Percentiles rank a stretch among this genome's conserved stretches.
Evolutionary conservation across 345 rosid genomes (phyloP).

Genomic region (Syzygium grande): DNA sequence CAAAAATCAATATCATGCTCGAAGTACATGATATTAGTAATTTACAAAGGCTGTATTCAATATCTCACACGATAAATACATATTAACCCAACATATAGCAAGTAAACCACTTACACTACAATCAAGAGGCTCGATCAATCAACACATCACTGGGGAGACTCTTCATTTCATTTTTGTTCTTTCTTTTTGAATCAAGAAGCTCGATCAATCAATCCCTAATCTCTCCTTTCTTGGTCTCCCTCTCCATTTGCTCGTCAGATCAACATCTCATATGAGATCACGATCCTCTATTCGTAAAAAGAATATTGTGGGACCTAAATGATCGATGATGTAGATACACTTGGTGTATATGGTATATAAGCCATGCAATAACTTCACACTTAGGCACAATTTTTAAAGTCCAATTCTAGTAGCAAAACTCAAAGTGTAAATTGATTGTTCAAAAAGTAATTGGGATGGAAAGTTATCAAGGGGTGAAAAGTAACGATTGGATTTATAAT

Average conservation of each 20-base stretch:
- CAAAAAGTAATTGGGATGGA: not conserved
- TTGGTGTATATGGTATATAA: not conserved
- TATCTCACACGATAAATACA: not conserved
- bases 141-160: not conserved
- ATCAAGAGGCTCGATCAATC: not conserved
- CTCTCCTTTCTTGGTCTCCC: not conserved
- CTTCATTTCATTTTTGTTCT: not conserved
- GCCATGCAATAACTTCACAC: not conserved
- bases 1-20: not conserved
- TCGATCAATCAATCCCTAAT: not conserved
- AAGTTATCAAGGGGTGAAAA: not conserved
- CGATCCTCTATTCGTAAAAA: not conserved
- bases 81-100: not conserved
- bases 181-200: not conserved
- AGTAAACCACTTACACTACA: not conserved
- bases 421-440: not conserved
- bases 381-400: not conserved
- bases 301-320: not conserved
- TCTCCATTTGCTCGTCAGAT: not conserved
- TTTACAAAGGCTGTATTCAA: not conserved
- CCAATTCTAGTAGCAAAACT: not conserved
- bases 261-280: not conserved
- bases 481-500: not conserved
- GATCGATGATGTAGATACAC: not conserved
- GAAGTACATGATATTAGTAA: not conserved